Base-by-base conservation (phyloP, 2,329 filamentous ascomycete genomes). In the Beauveria asiatica region DNA sequence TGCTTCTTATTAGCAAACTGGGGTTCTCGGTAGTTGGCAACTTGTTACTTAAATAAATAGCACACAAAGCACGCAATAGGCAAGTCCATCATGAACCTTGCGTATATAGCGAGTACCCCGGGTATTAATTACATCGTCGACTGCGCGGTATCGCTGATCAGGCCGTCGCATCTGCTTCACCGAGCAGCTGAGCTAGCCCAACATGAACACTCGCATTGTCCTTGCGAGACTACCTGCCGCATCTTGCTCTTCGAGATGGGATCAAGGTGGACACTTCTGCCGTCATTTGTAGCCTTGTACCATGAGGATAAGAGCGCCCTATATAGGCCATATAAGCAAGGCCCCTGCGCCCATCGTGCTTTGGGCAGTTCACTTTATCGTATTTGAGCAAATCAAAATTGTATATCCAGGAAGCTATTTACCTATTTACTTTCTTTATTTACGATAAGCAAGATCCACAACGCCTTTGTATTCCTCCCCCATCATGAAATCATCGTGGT, bases 401-500 rank as follows among this genome's bases (percentile, higher is more conserved):
- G 21, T 27, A 23, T 42, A n/a, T 53, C 51, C 37, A 42, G 27
- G 21, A 53, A 55, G 33, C 33, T 13, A n/a, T n/a, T n/a, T n/a
- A 46, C 2, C n/a, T 13, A 21, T 25, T 19, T 19, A n/a, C n/a
- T n/a, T 23, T 23, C 21, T 19, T 42, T 46, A 56, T 46, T 27
- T 37, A 37, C 53, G 19, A 41, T 45, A 55, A 56, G 13, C 21
- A 45, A 13, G 17, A 7, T 56, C 53, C 41, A 23, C 53, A 56
- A 56, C 53, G 42, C 53, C 53, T 44, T 37, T 21, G n/a, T 45
- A 45, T 56, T 46, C 33, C 11, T 17, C 25, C 27, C 23, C 27
- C 53, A 23, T 56, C 53, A 56, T 56, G 33, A 46, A 46, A 46
- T 46, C 53, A n/a, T 56, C 41, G 42, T 46, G 53, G 37, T 56